Base-by-base conservation (phyloP, 2,329 filamentous ascomycete species). In the Pseudocercospora fuligena region DNA sequence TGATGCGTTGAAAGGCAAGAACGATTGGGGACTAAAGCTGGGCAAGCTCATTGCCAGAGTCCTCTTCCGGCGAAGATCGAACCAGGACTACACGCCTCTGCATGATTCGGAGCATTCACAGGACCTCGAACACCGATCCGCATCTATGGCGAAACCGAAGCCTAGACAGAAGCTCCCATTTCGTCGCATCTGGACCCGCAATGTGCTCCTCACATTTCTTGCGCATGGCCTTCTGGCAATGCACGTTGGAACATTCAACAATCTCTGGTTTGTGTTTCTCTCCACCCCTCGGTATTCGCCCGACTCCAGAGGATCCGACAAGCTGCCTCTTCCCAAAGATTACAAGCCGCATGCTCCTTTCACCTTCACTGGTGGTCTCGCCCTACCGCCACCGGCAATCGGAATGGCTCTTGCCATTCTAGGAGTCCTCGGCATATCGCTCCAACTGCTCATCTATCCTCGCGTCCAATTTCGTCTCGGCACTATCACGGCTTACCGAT, bases 191-290 rank as follows among this genome's bases (percentile, higher is more conserved):
- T 84, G 80, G 80, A 84, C 82, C 0, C 73, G 70, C 11, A 83
- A 83, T 64, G 77, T 85, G 4, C 70, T 82, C 58, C 73, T 78
- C 59, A 83, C 81, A 0, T 74, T 84, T 5, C 72, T 80, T 6
- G 76, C 82, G 0, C 82, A 84, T 65, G 81, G 79, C 12, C 70
- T 83, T 23, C 77, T 84, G 4, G 80, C 82, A 7, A 79, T 81
- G 75, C 83, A 85, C 66, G 78, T 84, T 21, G 81, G 83, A 5
- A 82, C 81, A 1, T 84, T 84, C 77, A 83, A 80, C 72, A 80
- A 78, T 29, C 75, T 84, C 33, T 84, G 82, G 81, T 84, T 83
- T 70, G 80, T 83, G 61, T 84, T 82, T 70, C 79, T 85, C 33
- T 83, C 81, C 2, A 79, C 82, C 3, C 80, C 81, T 1, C 79